Evolutionary conservation across 108 stramenopile genomes (phyloP), one percentile per base, ranked within the genome.

Genomic region (Cyclostephanos tholiformis): DNA sequence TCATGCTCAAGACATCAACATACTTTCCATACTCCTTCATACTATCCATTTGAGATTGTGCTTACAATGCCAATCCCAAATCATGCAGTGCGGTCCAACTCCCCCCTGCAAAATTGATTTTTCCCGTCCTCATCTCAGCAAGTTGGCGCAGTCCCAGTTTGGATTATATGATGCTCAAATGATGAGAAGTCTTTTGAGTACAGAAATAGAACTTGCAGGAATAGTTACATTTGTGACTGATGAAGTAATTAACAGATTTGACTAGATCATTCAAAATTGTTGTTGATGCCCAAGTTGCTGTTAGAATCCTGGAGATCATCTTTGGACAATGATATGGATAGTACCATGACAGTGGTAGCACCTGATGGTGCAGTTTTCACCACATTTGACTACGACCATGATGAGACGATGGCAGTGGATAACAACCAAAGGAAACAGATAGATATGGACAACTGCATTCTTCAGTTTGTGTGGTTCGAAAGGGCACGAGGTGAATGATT

Each of bases 91-190:
- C 72, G 20, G 52, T 41, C 17, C 69, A 29, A 43, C 77, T 77
- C 13, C 82, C 82, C 22, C 82, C 82, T 1, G 82, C 77, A 74
- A 83, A 78, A 43, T 83, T 83, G 43, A 79, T 83, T 48, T 83
- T 83, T 69, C 74, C 70, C 39, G 71, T 72, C 20, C 77, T 70
- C 13, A 63, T 46, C 63, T 78, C 32, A 7, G 46, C 41, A 29
- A 78, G 52, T 6, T 71, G 29, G 12, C 20, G 20, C 7, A 78
- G 63, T 12, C 77, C 77, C 14, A 39, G 53, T 22, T 36, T 20
- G n/a, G 77, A 69, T 41, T 76, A 22, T 12, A 52, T 62, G 35
- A 76, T 19, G 27, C 36, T 22, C 16, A 76, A 43, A 19, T 41
- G 22, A 39, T 69, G 32, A 19, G 69, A 50, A 19, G 44, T 76